A percentile compares a stretch with the other conserved stretches of the same genome.
These are phyloP conservation scores for Lentinula guzmanii DNA, from an alignment of 768 basidiomycete genomes.

Conservation along the genomic window DNA sequence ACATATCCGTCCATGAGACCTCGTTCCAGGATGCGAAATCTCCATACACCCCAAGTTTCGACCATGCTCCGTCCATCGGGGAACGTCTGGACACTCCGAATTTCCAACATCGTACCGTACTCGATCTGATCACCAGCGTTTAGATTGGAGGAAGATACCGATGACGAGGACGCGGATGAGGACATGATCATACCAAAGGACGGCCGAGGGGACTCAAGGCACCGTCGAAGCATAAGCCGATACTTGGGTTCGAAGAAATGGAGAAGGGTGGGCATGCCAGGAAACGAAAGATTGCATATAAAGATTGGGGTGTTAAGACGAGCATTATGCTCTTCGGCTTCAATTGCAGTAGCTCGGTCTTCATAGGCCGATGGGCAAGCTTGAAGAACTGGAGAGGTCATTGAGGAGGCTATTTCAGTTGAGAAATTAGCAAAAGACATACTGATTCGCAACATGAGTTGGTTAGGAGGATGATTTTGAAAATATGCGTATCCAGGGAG, in stretches of 20 bases:
- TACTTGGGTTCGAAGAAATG: constrained; percentile 95
- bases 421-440: constrained; percentile 16
- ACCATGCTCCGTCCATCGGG: constrained; percentile 88
- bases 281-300: constrained; percentile 85
- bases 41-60: constrained; percentile 51
- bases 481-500: constrained; percentile 75
- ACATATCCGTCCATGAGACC: constrained; percentile 86
- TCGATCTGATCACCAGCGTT: constrained; percentile 37
- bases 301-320: constrained; percentile 89
- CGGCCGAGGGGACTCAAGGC: constrained; percentile 71
- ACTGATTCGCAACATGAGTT: constrained; percentile 67
- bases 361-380: constrained; percentile 62
- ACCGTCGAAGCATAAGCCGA: constrained; percentile 95
- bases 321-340: constrained; percentile 71
- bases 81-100: constrained; percentile 79
- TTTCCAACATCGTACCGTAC: constrained; percentile 93
- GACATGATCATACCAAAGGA: constrained; percentile 93
- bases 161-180: constrained; percentile 29
- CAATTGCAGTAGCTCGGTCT: constrained; percentile 56
- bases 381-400: constrained; percentile 44
- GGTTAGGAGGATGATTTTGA: constrained; percentile 75
- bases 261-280: constrained; percentile 81
- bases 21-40: constrained; percentile 84
- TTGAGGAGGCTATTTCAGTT: constrained; percentile 7
- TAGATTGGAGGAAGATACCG: constrained; percentile 10